A percentile compares a stretch with the other conserved stretches of the same genome.
Evolutionary conservation across 192 early-diverging fungal species (phyloP).

Genomic region (Coemansia sp.): DNA sequence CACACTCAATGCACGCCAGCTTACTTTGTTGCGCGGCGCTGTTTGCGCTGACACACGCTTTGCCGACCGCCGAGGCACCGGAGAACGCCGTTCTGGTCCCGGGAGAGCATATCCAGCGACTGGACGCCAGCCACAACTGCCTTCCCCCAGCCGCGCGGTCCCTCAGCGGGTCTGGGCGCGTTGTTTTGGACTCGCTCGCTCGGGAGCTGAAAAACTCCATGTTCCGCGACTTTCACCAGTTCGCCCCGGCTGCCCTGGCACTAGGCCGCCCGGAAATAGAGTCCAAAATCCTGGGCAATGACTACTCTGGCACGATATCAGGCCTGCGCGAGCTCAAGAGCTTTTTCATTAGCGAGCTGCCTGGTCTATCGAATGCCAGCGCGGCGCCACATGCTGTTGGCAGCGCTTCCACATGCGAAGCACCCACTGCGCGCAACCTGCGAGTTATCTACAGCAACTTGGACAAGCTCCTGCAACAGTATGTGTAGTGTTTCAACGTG

Average conservation of each 20-base stretch:
- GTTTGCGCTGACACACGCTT: not conserved
- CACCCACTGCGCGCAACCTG: conserved; percentile 40
- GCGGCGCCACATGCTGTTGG: not conserved
- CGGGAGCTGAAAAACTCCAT: conserved; percentile 18
- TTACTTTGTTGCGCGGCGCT: conserved; percentile 4
- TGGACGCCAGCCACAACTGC: conserved; percentile 24
- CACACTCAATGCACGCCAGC: not conserved
- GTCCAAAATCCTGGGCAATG: conserved; percentile 19
- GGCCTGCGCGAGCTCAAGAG: conserved; percentile 26
- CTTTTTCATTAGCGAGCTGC: conserved; percentile 11
- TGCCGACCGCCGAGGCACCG: conserved; percentile 5
- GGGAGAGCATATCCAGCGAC: conserved; percentile 8
- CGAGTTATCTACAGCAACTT: conserved; percentile 26
- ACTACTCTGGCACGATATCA: conserved; percentile 12
- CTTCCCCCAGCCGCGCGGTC: conserved; percentile 13
- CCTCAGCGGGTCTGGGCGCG: conserved; percentile 10
- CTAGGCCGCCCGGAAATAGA: conserved; percentile 19
- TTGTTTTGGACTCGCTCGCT: conserved; percentile 20
- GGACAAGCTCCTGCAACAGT: conserved; percentile 31
- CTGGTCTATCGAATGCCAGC: not conserved
- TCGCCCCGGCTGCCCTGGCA: conserved; percentile 33
- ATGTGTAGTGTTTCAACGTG: conserved; percentile 7
- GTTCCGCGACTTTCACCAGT: conserved; percentile 47
- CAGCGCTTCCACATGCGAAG: conserved; percentile 11
- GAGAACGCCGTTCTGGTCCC: not conserved